These are phyloP conservation scores for Hypoxylon fragiforme DNA, from an alignment of 495 filamentous ascomycete species.

Conservation along the genomic window DNA sequence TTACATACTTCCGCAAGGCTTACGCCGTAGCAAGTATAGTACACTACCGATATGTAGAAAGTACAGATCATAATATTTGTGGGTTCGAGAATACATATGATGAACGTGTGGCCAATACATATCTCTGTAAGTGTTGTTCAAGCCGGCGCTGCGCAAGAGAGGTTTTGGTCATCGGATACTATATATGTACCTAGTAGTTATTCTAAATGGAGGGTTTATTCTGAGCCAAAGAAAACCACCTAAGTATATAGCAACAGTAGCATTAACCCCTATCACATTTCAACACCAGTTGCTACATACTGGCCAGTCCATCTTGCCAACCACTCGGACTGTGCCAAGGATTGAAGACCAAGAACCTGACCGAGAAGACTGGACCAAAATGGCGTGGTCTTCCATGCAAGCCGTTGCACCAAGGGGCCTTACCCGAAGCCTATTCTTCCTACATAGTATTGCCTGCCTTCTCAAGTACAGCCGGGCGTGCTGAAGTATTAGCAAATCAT, in stretches of 20 bases:
- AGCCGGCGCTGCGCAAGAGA: constrained; percentile 8
- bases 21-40: too few relatives aligned
- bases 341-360: constrained; percentile 23
- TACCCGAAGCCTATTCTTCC: constrained; percentile 31
- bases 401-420: constrained; percentile 28
- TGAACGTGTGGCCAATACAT: too few relatives aligned
- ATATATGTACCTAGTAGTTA: constrained; percentile 1
- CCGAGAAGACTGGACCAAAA: constrained; percentile 28
- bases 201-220: constrained; percentile 3
- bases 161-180: constrained; percentile 21
- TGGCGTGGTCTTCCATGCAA: constrained; percentile 32
- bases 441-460: constrained; percentile 24
- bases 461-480: constrained; percentile 24
- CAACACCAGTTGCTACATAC: constrained; percentile 22
- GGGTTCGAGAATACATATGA: too few relatives aligned
- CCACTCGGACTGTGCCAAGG: constrained; percentile 12
- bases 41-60: too few relatives aligned
- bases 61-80: too few relatives aligned
- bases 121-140: too few relatives aligned
- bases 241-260: constrained; percentile 11
- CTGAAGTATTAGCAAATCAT: constrained; percentile 10
- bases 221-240: constrained; percentile 8
- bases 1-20: too few relatives aligned
- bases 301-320: constrained; percentile 16
- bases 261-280: constrained; percentile 30